Conservation (phyloP, 441 rosid species). For the Populus hybrid region DNA sequence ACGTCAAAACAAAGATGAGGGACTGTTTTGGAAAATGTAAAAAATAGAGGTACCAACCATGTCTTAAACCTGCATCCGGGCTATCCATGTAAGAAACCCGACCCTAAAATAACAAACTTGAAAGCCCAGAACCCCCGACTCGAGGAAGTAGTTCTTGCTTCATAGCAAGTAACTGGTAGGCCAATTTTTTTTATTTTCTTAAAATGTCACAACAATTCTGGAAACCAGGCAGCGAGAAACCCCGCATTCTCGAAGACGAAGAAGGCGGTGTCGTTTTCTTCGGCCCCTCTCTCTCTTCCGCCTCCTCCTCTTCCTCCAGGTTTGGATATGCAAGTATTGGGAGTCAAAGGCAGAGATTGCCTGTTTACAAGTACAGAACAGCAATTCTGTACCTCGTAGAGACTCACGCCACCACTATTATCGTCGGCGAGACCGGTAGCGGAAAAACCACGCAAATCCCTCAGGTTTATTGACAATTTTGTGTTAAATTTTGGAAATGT, state of each 20-base stretch:
- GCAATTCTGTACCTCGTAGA: constrained; percentile 83
- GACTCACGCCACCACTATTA: constrained; percentile 77
- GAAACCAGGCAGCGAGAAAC: constrained; percentile 92
- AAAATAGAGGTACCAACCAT: not conserved
- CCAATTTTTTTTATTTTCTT: too few relatives aligned
- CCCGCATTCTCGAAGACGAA: constrained; percentile 85
- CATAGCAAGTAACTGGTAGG: not conserved
- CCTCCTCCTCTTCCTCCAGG: constrained; percentile 46
- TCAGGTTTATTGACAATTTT: constrained; percentile 49
- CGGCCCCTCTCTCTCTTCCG: constrained; percentile 48
- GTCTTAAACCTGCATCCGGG: not conserved
- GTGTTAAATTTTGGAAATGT: not conserved
- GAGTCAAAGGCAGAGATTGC: constrained; percentile 86
- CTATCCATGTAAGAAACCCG: not conserved
- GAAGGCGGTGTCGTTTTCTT: constrained; percentile 90
- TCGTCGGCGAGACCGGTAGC: constrained; percentile 98
- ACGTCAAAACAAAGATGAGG: not conserved
- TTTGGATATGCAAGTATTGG: constrained; percentile 72
- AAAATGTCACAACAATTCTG: constrained; percentile 66
- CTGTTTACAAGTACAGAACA: constrained; percentile 78
- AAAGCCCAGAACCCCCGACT: not conserved
- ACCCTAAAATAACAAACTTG: not conserved
- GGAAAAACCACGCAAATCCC: constrained; percentile 98
- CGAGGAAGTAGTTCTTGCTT: not conserved
- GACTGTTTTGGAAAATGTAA: not conserved